Percentiles rank a stretch among this genome's conserved stretches.
These are phyloP conservation scores for Fusarium aywerte DNA, from an alignment of 2,329 filamentous ascomycete species.

Conservation along the genomic window DNA sequence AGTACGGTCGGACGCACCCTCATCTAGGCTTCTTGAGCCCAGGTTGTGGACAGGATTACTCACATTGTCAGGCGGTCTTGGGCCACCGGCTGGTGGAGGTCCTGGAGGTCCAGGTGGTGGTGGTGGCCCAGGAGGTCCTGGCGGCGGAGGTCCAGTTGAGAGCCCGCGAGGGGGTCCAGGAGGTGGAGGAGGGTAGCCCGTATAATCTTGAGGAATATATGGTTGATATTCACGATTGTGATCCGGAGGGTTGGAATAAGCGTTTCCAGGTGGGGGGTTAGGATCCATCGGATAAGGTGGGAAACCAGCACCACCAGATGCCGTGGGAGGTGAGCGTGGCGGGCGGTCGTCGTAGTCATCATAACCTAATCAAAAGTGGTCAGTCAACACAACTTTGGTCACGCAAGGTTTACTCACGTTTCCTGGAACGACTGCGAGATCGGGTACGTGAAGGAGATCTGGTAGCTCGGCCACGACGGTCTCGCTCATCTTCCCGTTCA, in stretches of 20 bases:
- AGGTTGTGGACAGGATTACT: constrained; percentile 53
- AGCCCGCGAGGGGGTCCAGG: constrained; percentile 46
- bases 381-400: constrained; percentile 17
- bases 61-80: constrained; percentile 57
- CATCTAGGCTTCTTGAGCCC: constrained; percentile 46
- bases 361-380: constrained; percentile 26
- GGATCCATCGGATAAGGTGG: constrained; percentile 54
- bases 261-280: constrained; percentile 37
- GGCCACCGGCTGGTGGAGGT: constrained; percentile 49
- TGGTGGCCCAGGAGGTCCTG: constrained; percentile 48
- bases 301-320: constrained; percentile 63
- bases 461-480: constrained; percentile 47
- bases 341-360: constrained; percentile 54
- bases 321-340: constrained; percentile 60
- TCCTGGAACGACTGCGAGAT: constrained; percentile 43
- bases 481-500: constrained; percentile 35
- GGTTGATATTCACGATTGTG: constrained; percentile 52
- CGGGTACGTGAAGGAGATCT: constrained; percentile 33
- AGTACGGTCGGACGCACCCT: constrained; percentile 54
- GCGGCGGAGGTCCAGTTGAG: constrained; percentile 26
- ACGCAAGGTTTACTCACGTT: constrained; percentile 43
- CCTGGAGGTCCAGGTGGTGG: constrained; percentile 47
- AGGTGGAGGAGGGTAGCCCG: constrained; percentile 55
- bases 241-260: constrained; percentile 54
- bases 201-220: constrained; percentile 58